These are phyloP conservation scores for Monosporascus sp. DNA, from an alignment of 2,329 filamentous ascomycete genomes.

Conservation along the genomic window DNA sequence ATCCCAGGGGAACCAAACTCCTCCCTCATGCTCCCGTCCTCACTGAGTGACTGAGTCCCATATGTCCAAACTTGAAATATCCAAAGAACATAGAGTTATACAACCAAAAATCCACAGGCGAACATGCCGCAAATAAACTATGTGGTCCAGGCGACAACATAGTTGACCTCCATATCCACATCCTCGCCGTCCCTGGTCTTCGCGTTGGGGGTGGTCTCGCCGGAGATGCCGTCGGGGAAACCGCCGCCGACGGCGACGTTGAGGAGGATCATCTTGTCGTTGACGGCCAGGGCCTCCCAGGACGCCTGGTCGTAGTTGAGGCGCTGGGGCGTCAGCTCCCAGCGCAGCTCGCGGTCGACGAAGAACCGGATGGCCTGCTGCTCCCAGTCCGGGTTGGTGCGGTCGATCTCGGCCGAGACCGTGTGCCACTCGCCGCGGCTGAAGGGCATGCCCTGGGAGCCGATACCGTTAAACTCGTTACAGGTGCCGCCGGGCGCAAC, in stretches of 20 bases:
- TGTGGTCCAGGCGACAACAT: constrained; percentile 2
- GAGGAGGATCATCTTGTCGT: constrained; percentile 30
- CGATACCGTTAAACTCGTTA: constrained; percentile 34
- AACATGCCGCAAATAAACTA: not conserved
- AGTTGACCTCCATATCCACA: constrained; percentile 12
- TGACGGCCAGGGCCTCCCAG: constrained; percentile 27
- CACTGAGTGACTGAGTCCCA: too few relatives aligned
- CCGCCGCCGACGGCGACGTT: constrained; percentile 36
- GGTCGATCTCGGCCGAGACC: constrained; percentile 29
- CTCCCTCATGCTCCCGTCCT: too few relatives aligned
- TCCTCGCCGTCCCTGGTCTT: constrained; percentile 23
- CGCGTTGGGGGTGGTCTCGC: constrained; percentile 27
- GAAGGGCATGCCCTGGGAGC: constrained; percentile 10
- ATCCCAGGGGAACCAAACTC: too few relatives aligned
- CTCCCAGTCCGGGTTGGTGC: constrained; percentile 18
- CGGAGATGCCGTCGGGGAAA: constrained; percentile 30
- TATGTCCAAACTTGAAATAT: too few relatives aligned
- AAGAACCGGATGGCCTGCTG: constrained; percentile 31
- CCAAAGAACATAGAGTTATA: not conserved
- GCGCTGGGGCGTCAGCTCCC: constrained; percentile 21
- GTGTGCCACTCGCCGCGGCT: constrained; percentile 28
- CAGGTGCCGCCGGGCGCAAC: constrained; percentile 33
- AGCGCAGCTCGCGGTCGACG: constrained; percentile 25
- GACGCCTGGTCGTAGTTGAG: constrained; percentile 19
- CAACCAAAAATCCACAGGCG: not conserved